Percentiles rank a stretch among this genome's conserved stretches.
Evolutionary conservation across 441 rosid genomes (phyloP).

Genomic region (Lepidium campestre): DNA sequence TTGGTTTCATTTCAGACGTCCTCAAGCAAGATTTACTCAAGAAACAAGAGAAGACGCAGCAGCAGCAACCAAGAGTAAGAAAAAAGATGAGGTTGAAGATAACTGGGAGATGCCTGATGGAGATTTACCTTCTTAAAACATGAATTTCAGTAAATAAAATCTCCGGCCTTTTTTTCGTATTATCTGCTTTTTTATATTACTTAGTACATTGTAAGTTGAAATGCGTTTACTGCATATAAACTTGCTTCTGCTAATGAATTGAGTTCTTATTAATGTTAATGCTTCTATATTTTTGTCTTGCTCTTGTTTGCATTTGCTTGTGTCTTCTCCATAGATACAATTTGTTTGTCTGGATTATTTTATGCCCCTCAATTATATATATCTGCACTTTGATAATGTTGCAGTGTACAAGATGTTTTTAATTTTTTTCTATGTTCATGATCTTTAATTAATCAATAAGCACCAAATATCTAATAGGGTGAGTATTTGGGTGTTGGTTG

Average conservation of each 20-base stretch:
- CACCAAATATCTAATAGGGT: too few relatives aligned
- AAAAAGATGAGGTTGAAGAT: slow-evolving; percentile 60
- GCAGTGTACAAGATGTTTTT: too few relatives aligned
- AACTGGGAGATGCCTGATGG: slow-evolving; percentile 92
- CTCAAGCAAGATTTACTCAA: slow-evolving; percentile 32
- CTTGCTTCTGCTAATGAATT: slow-evolving; percentile 13
- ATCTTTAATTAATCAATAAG: too few relatives aligned
- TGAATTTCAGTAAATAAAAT: slow-evolving; percentile 17
- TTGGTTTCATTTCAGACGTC: slow-evolving; percentile 40
- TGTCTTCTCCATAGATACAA: neutral
- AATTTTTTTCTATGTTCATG: too few relatives aligned
- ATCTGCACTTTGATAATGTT: too few relatives aligned
- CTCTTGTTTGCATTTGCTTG: slow-evolving; percentile 9
- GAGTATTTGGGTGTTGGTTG: too few relatives aligned
- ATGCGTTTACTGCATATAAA: slow-evolving; percentile 7
- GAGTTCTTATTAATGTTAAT: neutral
- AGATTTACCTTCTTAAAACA: slow-evolving; percentile 41
- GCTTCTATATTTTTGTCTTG: neutral
- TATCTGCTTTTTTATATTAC: neutral
- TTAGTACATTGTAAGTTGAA: slow-evolving; percentile 12
- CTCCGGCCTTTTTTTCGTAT: slow-evolving; percentile 17
- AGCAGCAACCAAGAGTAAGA: slow-evolving; percentile 36
- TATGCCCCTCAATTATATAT: too few relatives aligned
- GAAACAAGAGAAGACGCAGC: slow-evolving; percentile 40
- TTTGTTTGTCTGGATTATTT: slow-evolving; percentile 1